Conservation (phyloP, 2,329 filamentous ascomycete genomes). For the Macroventuria anomochaeta region DNA sequence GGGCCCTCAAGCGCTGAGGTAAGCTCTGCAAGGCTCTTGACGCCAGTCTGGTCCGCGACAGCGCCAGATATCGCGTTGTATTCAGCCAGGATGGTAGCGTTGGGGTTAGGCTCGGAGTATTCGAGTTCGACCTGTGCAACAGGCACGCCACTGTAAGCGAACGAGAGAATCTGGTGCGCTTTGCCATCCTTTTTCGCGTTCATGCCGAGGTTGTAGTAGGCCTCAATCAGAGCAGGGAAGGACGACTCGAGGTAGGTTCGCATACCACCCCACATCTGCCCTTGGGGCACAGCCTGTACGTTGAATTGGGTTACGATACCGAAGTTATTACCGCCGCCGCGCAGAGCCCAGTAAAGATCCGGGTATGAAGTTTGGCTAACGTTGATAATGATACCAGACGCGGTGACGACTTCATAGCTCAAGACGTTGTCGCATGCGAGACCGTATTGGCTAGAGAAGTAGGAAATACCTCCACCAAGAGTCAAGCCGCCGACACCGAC, state of each 20-base stretch:
- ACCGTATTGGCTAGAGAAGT: slow-evolving; percentile 34
- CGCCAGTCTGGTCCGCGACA: slow-evolving; percentile 23
- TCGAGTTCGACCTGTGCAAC: slow-evolving; percentile 32
- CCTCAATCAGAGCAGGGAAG: slow-evolving; percentile 30
- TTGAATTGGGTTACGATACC: slow-evolving; percentile 45
- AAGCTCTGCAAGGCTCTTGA: slow-evolving; percentile 30
- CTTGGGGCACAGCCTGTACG: slow-evolving; percentile 28
- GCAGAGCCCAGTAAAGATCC: slow-evolving; percentile 51
- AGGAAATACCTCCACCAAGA: slow-evolving; percentile 38
- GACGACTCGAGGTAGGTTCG: slow-evolving; percentile 19
- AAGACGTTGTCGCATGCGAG: slow-evolving; percentile 43
- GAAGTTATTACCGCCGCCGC: slow-evolving; percentile 47
- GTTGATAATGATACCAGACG: slow-evolving; percentile 25
- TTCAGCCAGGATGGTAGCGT: slow-evolving; percentile 36
- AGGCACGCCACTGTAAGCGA: slow-evolving; percentile 22
- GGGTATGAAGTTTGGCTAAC: slow-evolving; percentile 35
- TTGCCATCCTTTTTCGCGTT: slow-evolving; percentile 30
- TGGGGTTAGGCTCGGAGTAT: slow-evolving; percentile 31
- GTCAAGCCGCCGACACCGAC: slow-evolving; percentile 35
- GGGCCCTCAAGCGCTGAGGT: slow-evolving; percentile 21
- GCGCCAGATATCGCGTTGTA: slow-evolving; percentile 31
- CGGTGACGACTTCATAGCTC: slow-evolving; percentile 43
- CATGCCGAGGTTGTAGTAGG: slow-evolving; percentile 35
- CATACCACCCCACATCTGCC: slow-evolving; percentile 38
- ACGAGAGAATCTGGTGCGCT: slow-evolving; percentile 38